Conservation (phyloP, 306 rosid genomes). For the Quillaja saponaria region DNA sequence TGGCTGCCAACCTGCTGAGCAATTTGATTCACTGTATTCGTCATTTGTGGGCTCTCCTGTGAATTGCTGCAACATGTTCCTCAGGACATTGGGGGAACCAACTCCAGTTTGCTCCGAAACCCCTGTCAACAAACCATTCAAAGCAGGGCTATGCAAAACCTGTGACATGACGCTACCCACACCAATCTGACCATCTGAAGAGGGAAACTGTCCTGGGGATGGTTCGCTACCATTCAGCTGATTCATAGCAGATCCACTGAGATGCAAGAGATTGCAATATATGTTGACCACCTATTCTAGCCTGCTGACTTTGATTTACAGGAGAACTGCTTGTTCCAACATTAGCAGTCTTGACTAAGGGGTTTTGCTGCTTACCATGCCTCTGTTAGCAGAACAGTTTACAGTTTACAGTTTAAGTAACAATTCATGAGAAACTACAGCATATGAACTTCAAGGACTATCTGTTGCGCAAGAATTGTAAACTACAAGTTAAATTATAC, state of each 20-base stretch:
- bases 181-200: constrained; percentile 55
- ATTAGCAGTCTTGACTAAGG: constrained; percentile 43
- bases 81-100: constrained; percentile 82
- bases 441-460: constrained; percentile 17
- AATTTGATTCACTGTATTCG: constrained; percentile 76
- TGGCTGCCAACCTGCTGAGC: constrained; percentile 79
- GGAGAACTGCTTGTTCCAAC: constrained; percentile 60
- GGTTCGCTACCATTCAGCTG: constrained; percentile 39
- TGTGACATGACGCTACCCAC: constrained; percentile 81
- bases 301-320: constrained; percentile 49
- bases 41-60: constrained; percentile 91
- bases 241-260: constrained; percentile 49
- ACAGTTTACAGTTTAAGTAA: constrained; percentile 5
- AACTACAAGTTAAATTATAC: too few relatives aligned
- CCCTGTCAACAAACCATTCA: constrained; percentile 81
- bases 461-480: neutral
- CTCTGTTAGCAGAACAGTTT: constrained; percentile 44
- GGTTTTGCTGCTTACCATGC: constrained; percentile 54
- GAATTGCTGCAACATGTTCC: constrained; percentile 90
- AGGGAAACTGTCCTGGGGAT: constrained; percentile 39
- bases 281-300: constrained; percentile 54
- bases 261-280: constrained; percentile 61
- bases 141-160: constrained; percentile 84
- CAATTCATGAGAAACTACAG: constrained; percentile 11
- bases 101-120: constrained; percentile 89